Evolutionary conservation across 2,329 filamentous ascomycete genomes (phyloP).

Genomic region (Didymella arachidicola): DNA sequence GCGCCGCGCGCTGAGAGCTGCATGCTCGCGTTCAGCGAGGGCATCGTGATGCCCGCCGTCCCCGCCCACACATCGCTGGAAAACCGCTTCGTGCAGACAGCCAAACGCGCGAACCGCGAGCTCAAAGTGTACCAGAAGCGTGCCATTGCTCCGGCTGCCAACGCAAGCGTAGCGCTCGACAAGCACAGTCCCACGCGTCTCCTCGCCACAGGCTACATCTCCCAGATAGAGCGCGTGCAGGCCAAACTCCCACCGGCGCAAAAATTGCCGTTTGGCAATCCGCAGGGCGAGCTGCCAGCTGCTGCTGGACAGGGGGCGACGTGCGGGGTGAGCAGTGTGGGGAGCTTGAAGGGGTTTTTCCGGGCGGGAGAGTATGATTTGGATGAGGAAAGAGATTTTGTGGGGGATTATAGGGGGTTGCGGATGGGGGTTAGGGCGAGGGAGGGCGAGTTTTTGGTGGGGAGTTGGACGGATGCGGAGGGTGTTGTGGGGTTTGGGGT

Average conservation of each 20-base stretch:
- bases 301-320: conserved; percentile 50
- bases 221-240: conserved; percentile 50
- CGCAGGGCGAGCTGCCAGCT: conserved; percentile 51
- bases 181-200: conserved; percentile 51
- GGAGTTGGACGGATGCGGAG: conserved; percentile 49
- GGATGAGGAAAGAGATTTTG: conserved; percentile 47
- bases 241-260: conserved; percentile 46
- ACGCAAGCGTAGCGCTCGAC: conserved; percentile 35
- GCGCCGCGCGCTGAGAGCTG: conserved; percentile 52
- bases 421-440: conserved; percentile 54
- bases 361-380: conserved; percentile 38
- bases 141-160: conserved; percentile 18
- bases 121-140: conserved; percentile 57
- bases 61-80: conserved; percentile 45
- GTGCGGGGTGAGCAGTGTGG: conserved; percentile 56
- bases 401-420: conserved; percentile 50
- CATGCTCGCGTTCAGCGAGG: conserved; percentile 59
- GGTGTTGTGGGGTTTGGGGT: conserved; percentile 51
- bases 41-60: conserved; percentile 56
- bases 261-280: conserved; percentile 34
- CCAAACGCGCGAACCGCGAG: conserved; percentile 53
- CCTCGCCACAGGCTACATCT: conserved; percentile 55
- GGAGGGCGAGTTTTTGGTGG: conserved; percentile 57
- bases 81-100: conserved; percentile 51
- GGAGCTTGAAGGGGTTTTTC: conserved; percentile 48